Evolutionary conservation across 768 basidiomycete genomes (phyloP).

Genomic region (Amanita inopinata): DNA sequence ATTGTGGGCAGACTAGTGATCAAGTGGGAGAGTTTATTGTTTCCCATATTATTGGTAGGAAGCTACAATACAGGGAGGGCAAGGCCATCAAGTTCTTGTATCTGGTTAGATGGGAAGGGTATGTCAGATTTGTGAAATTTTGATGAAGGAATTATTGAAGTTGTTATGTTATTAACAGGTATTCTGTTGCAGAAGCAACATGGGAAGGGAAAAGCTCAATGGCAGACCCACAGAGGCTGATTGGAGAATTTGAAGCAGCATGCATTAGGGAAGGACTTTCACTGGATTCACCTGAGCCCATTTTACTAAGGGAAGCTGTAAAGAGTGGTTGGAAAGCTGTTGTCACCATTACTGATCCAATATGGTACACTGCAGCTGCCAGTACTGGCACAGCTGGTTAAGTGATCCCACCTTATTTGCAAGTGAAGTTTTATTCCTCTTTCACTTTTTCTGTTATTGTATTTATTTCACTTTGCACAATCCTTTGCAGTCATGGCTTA

Average conservation of each 20-base stretch:
- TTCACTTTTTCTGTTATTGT: too few species aligned
- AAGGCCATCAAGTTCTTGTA: constrained; percentile 17
- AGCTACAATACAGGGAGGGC: constrained; percentile 16
- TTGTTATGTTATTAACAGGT: too few species aligned
- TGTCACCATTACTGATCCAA: neutral
- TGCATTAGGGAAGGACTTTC: constrained; percentile 21
- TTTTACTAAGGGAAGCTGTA: constrained; percentile 24
- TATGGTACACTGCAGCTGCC: neutral
- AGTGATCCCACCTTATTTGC: too few species aligned
- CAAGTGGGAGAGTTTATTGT: constrained; percentile 20
- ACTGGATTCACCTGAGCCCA: constrained; percentile 15
- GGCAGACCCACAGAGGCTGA: constrained; percentile 18
- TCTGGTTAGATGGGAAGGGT: constrained; percentile 34
- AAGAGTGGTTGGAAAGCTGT: constrained; percentile 12
- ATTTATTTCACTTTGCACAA: too few species aligned
- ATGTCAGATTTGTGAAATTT: constrained; percentile 11
- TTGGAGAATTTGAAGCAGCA: constrained; percentile 21
- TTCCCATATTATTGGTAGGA: constrained; percentile 25
- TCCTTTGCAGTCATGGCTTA: too few species aligned
- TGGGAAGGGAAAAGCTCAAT: constrained; percentile 25
- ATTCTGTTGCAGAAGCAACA: constrained; percentile 23
- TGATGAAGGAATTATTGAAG: too few species aligned
- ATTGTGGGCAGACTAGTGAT: constrained; percentile 16
- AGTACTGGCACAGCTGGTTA: neutral
- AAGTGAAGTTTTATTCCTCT: too few species aligned